Conservation (phyloP, 2,329 filamentous ascomycete genomes). For the Arthrobotrys entomopaga region DNA sequence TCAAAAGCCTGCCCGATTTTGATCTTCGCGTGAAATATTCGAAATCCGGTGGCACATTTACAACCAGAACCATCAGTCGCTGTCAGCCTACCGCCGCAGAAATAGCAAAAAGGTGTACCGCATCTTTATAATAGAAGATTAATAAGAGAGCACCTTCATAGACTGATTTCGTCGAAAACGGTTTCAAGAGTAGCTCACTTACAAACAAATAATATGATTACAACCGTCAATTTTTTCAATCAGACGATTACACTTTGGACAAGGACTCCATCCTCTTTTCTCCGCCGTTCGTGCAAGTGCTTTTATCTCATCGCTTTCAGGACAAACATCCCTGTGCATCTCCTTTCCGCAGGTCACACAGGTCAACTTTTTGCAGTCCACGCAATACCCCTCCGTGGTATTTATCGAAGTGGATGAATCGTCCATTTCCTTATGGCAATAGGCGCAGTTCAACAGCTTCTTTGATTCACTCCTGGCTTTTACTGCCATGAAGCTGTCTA, state of each 20-base stretch:
- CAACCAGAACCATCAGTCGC: neutral
- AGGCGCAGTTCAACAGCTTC: conserved; percentile 24
- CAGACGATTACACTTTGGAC: conserved; percentile 18
- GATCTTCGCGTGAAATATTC: neutral
- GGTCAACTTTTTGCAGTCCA: conserved; percentile 20
- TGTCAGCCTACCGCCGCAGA: too few species aligned
- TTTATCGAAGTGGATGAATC: conserved; percentile 9
- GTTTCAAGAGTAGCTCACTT: conserved; percentile 10
- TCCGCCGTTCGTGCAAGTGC: neutral
- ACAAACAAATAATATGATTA: conserved; percentile 25
- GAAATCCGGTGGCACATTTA: neutral
- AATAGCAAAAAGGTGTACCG: conserved; percentile 11
- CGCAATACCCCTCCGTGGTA: conserved; percentile 14
- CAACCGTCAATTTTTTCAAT: conserved; percentile 31
- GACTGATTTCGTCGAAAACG: neutral
- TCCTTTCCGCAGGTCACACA: conserved; percentile 25
- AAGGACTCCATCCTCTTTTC: conserved; percentile 8
- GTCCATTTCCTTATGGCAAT: conserved; percentile 16
- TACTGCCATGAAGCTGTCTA: conserved; percentile 1
- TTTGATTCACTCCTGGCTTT: conserved; percentile 21
- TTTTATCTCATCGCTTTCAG: conserved; percentile 2
- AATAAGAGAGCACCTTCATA: too few species aligned
- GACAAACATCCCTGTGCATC: conserved; percentile 35
- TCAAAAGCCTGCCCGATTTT: too few species aligned
- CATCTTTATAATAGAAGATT: too few species aligned